phyloP scores from a whole-genome alignment of 768 basidiomycete genomes.

The Termitomyces sp. region DNA sequence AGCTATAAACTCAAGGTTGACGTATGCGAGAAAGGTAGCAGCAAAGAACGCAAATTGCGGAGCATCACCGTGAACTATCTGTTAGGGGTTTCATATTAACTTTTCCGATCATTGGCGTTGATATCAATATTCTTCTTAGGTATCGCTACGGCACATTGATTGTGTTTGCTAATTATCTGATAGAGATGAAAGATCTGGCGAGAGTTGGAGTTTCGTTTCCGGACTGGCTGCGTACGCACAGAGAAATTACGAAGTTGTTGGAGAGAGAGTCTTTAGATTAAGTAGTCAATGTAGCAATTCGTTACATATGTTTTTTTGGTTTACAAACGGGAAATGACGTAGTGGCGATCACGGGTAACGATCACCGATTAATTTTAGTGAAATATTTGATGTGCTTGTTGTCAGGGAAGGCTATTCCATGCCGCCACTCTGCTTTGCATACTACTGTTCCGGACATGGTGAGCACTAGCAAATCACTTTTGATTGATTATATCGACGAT shows the following conservation, averaged over 20 bases:
- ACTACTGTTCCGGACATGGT: constrained; percentile 79
- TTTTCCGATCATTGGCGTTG: background rate
- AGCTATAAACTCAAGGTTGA: constrained; percentile 92
- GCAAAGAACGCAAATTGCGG: constrained; percentile 71
- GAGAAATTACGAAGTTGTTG: constrained; percentile 78
- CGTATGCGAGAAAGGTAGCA: constrained; percentile 71
- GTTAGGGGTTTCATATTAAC: constrained; percentile 28
- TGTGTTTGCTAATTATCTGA: constrained; percentile 91
- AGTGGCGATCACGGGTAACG: background rate
- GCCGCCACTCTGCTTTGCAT: constrained; percentile 42
- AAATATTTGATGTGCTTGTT: constrained; percentile 3
- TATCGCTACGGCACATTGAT: constrained; percentile 90
- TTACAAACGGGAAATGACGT: background rate
- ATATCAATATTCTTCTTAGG: constrained; percentile 26
- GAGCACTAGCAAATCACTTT: constrained; percentile 12
- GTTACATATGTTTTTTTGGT: background rate
- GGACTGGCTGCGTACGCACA: constrained; percentile 74
- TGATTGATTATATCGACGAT: background rate
- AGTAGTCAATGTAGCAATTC: background rate
- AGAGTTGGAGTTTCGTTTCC: constrained; percentile 56
- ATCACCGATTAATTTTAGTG: background rate
- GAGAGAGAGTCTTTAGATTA: constrained; percentile 45
- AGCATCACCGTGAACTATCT: constrained; percentile 86
- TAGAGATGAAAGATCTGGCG: constrained; percentile 52
- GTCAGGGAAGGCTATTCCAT: constrained; percentile 9